Conservation (phyloP, 2,329 filamentous ascomycete species). For the Sphaerulina musiva region DNA sequence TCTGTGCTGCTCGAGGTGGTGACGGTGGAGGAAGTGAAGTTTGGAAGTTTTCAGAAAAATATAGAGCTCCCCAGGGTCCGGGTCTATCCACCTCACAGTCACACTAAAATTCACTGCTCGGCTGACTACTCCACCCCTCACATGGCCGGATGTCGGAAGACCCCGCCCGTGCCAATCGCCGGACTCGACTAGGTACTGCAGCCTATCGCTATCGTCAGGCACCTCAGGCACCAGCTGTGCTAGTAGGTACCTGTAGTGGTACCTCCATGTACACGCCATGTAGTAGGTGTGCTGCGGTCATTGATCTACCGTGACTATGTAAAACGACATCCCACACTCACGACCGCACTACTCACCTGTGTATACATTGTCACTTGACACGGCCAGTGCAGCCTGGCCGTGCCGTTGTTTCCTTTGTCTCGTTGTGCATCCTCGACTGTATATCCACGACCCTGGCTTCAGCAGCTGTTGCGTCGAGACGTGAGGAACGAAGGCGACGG, state of each 20-base stretch:
- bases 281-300: not conserved
- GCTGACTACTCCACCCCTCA: not conserved
- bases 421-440: not conserved
- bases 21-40: not conserved
- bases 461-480: conserved; percentile 3
- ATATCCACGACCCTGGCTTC: not conserved
- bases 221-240: no score
- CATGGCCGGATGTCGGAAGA: no score
- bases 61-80: not conserved
- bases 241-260: no score
- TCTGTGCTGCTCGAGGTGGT: not conserved
- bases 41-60: not conserved
- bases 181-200: no score
- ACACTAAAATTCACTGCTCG: no score
- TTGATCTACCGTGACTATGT: not conserved
- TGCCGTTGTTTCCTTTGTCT: not conserved
- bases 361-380: not conserved
- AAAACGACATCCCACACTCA: not conserved
- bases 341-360: not conserved
- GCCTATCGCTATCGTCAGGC: no score
- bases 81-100: no score
- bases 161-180: no score
- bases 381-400: not conserved
- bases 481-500: not conserved
- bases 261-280: no score